phyloP scores from a whole-genome alignment of 257 asterid genomes.

The Misopates orontium region DNA sequence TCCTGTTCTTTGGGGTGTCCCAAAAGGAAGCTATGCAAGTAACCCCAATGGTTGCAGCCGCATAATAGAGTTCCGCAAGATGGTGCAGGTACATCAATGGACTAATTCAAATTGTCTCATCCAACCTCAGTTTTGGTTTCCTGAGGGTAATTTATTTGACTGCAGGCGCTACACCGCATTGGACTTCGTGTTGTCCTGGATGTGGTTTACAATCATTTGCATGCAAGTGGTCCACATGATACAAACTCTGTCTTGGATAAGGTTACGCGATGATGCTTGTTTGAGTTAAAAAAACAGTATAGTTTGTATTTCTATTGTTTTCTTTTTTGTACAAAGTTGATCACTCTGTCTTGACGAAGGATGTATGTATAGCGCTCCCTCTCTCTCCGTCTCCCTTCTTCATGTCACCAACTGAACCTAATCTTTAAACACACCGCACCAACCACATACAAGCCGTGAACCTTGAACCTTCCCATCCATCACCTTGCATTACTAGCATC shows the following conservation, averaged over 20 bases:
- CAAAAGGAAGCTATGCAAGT: slow-evolving; percentile 92
- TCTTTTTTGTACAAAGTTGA: not conserved
- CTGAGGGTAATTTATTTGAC: slow-evolving; percentile 28
- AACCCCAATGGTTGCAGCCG: slow-evolving; percentile 82
- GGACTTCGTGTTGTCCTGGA: slow-evolving; percentile 89
- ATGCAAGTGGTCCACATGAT: slow-evolving; percentile 79
- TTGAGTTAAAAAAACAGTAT: not conserved
- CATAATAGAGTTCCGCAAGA: slow-evolving; percentile 77
- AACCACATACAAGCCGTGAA: no score
- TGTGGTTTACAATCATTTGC: slow-evolving; percentile 91
- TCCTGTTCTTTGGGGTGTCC: slow-evolving; percentile 97
- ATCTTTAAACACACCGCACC: no score
- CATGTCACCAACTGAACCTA: no score
- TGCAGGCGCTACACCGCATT: slow-evolving; percentile 77
- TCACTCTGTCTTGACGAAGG: not conserved
- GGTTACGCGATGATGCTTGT: slow-evolving; percentile 44
- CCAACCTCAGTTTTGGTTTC: not conserved
- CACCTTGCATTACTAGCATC: no score
- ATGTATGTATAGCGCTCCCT: not conserved
- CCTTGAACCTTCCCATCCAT: no score
- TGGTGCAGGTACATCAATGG: slow-evolving; percentile 74
- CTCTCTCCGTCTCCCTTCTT: no score
- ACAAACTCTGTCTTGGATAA: slow-evolving; percentile 79
- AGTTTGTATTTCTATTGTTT: not conserved
- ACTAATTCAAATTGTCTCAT: slow-evolving; percentile 3